phyloP scores from a whole-genome alignment of 306 rosid genomes.

The Trifolium repens region DNA sequence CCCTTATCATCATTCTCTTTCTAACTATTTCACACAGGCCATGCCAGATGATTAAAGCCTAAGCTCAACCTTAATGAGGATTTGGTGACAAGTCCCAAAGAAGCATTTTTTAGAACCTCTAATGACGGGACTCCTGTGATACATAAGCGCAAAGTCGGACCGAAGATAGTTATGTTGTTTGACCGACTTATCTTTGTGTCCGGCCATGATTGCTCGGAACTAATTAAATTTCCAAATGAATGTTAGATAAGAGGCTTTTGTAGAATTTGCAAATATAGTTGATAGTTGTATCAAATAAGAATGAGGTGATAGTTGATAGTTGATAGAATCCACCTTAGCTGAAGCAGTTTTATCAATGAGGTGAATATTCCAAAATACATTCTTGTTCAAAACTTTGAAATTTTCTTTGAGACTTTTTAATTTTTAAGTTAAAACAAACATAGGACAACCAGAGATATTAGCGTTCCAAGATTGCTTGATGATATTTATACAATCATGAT shows the following conservation, averaged over 20 bases:
- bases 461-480: no score
- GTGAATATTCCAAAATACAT: no score
- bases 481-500: no score
- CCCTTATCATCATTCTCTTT: slow-evolving; percentile 26
- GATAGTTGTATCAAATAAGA: background rate
- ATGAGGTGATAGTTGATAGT: no score
- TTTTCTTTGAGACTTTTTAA: no score
- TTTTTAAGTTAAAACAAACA: no score
- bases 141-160: slow-evolving; percentile 28
- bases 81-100: slow-evolving; percentile 84
- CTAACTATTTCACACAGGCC: slow-evolving; percentile 75
- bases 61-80: slow-evolving; percentile 93
- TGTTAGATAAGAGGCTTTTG: background rate
- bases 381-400: no score
- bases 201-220: background rate
- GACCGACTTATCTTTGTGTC: background rate
- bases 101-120: slow-evolving; percentile 78
- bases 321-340: no score
- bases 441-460: no score
- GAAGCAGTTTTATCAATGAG: no score
- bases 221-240: background rate
- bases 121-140: slow-evolving; percentile 55
- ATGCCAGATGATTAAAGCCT: slow-evolving; percentile 91
- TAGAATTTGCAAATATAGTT: slow-evolving; percentile 27
- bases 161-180: background rate